Evolutionary conservation across 1,284 basidiomycete genomes (phyloP).

Genomic region (Cutaneotrichosporon dermatis): DNA sequence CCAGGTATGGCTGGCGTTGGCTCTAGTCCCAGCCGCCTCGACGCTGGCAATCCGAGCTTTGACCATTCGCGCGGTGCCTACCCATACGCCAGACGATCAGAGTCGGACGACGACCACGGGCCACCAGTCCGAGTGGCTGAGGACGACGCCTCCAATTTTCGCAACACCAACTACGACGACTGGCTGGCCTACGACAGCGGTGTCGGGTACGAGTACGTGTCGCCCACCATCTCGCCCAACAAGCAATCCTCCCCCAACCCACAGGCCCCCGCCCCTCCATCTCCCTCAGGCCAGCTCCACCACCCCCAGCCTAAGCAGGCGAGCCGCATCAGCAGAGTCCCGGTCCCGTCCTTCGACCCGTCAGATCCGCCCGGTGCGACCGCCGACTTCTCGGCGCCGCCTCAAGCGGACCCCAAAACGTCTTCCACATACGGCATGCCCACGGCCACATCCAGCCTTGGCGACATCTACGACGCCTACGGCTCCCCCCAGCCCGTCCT

Average conservation of each 20-base stretch:
- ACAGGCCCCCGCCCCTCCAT: no score
- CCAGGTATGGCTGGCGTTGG: neutral
- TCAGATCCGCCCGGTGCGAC: no score
- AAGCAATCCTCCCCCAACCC: neutral
- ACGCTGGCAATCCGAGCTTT: neutral
- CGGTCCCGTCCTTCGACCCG: no score
- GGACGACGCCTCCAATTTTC: constrained; percentile 1
- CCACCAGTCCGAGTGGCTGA: neutral
- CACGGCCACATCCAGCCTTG: neutral
- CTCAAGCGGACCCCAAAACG: neutral
- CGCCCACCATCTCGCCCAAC: neutral
- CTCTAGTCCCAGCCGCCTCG: neutral
- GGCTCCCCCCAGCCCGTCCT: neutral
- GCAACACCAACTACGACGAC: constrained; percentile 11
- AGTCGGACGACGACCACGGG: constrained; percentile 9
- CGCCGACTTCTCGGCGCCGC: neutral
- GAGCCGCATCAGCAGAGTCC: neutral
- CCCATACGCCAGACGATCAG: neutral
- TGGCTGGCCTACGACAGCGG: constrained; percentile 9
- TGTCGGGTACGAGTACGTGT: neutral
- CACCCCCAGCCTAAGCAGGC: neutral
- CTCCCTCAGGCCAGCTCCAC: neutral
- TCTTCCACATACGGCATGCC: neutral
- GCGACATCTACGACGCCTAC: constrained; percentile 6
- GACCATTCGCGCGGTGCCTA: neutral